Evolutionary conservation across 2,329 filamentous ascomycete genomes (phyloP), one percentile per base, ranked within the genome.

Genomic region (Xylariaceae sp.): DNA sequence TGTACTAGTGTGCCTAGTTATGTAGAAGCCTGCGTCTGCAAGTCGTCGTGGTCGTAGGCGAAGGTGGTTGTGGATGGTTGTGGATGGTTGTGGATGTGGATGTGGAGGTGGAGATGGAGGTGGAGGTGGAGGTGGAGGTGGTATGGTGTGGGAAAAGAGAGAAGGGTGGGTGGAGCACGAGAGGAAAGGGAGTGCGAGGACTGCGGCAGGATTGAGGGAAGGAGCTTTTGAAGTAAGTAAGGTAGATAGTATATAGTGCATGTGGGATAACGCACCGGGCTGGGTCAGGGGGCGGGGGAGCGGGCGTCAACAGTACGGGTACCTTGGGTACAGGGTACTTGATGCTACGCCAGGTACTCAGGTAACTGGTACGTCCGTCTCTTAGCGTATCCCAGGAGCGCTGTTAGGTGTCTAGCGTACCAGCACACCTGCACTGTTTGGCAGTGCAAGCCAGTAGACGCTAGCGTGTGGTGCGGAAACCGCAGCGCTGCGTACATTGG

Each of bases 161-260:
- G 50, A 57, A 52, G 45, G 55, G 3, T 59, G 60, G 58, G 58
- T 60, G 58, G 57, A 60, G 58, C 51, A 52, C 31, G 35, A 19
- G 55, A 60, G 46, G 51, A 49, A 51, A 55, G 50, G 53, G 56
- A 50, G 48, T 55, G 58, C 55, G 54, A 59, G 54, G 55, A 53
- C 19, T 19, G 19, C 19, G 19, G 19, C 19, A 19, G 19, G 19
- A 19, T 19, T 19, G 19, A 19, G 19, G 12, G 48, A 56, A 35
- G 51, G 47, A 50, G 50, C 39, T 47, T 56, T 55, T 54, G 41
- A 44, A 32, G 32, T 8, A 34, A 8, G 32, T 34, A 34, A 8
- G 32, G 32, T 34, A 34, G 32, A 19, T 19, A 19, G 19, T 19
- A 19, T 19, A 19, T 19, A 19, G 19, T 19, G 19, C 19, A 19